Evolutionary conservation across 805 yeast genomes (phyloP), one percentile per base, ranked within the genome.

Genomic region (Starmerella bombicola): DNA sequence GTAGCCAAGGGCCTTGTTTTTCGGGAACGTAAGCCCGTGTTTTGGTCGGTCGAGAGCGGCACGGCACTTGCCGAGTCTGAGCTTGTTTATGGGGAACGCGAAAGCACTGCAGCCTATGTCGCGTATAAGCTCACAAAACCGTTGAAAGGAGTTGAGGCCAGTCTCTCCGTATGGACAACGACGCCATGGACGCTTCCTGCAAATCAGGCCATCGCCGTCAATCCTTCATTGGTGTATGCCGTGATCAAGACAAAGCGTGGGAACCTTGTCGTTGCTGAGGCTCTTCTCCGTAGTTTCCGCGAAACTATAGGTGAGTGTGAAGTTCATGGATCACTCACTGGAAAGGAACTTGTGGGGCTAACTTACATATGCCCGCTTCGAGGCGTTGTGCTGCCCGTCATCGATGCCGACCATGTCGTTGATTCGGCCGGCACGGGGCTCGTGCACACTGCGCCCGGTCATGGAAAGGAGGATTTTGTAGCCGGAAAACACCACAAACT

Each of bases 61-160:
- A 86, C 98, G 0, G 97, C 97, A 0, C 64, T 91, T 47, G 98
- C 98, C 0, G 99, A 91, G 60, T 88, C 95, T 17, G 99, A 91
- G 58, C 67, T 91, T 42, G 95, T 88, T 55, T 91, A 91, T 59
- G 80, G 80, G 37, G 74, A 73, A 17, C 94, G 40, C 35, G 34
- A 22, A 7, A 41, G 45, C 19, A 38, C 44, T 4, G 42, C 50
- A 3, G 42, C 42, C 4, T 46, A 43, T 22, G 35, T 43, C 20
- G 35, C 34, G 3, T 48, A 48, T 43, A 40, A 46, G 1, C 31
- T 55, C 6, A 25, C 26, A 2, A 33, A 46, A 10, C 24, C 46
- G 16, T 36, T 51, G 10, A 28, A 19, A n/a, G 42, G 35, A 7
- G 5, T 25, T 13, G 20, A 28, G 15, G 39, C 39, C 17, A 20